phyloP scores from a whole-genome alignment of 805 yeast genomes.

The Saccharomycopsis malanga region DNA sequence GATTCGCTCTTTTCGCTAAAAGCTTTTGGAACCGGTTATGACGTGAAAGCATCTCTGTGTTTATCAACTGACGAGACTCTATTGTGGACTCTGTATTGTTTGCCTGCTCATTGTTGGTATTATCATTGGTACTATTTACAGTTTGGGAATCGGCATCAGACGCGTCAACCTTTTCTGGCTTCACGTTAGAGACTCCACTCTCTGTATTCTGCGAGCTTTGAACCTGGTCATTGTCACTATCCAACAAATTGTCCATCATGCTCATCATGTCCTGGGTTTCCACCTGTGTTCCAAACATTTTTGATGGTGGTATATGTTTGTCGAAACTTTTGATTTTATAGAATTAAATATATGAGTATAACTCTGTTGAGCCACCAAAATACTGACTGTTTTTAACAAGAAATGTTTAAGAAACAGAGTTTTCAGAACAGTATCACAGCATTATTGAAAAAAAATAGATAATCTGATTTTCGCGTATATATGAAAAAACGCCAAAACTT shows the following conservation, averaged over 20 bases:
- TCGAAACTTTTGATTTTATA: no score
- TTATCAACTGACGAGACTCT: constrained; percentile 1
- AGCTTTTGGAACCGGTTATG: constrained; percentile 20
- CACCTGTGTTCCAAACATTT: not conserved
- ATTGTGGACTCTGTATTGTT: not conserved
- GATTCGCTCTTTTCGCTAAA: constrained; percentile 14
- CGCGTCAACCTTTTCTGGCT: not conserved
- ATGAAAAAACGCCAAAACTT: no score
- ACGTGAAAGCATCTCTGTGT: constrained; percentile 18
- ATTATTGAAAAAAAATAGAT: no score
- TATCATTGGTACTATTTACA: not conserved
- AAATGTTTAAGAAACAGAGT: no score
- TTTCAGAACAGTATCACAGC: no score
- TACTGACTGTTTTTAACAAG: no score
- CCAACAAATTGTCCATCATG: not conserved
- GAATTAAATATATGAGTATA: no score
- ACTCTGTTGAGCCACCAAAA: no score
- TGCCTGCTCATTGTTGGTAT: not conserved
- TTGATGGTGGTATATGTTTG: no score
- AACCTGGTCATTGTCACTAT: not conserved
- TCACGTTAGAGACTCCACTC: not conserved
- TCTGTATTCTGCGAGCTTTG: not conserved
- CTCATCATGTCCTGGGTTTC: not conserved
- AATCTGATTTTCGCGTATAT: no score
- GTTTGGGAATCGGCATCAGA: not conserved